Evolutionary conservation across 208 protist genomes (phyloP).

Genomic region (Crithidia mellificae): DNA sequence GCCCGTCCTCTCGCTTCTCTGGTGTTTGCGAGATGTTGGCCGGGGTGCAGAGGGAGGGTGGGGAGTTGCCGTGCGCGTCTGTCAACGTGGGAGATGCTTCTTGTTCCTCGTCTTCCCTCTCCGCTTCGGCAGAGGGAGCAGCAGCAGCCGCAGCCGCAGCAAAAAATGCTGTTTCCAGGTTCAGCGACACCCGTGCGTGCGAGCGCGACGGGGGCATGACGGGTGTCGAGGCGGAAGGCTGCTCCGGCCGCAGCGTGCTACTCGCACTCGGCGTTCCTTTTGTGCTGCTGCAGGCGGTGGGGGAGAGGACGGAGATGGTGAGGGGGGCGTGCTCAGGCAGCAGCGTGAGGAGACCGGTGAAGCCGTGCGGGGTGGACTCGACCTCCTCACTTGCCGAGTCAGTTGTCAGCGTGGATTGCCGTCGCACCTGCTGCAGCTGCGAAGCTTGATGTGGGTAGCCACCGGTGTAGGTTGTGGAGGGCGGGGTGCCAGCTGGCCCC

Average conservation of each 20-base stretch:
- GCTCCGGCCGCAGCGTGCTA: constrained; percentile 6
- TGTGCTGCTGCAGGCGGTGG: not conserved
- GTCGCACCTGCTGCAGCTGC: not conserved
- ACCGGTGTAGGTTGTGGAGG: too few relatives aligned
- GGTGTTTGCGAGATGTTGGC: not conserved
- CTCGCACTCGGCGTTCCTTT: not conserved
- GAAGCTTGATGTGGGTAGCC: not conserved
- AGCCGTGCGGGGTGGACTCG: not conserved
- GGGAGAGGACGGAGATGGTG: not conserved
- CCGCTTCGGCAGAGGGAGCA: too few relatives aligned
- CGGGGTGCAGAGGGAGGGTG: not conserved
- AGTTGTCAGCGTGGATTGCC: not conserved
- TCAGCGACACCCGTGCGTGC: not conserved
- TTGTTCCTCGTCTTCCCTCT: too few relatives aligned
- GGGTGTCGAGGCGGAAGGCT: not conserved
- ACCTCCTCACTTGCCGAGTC: not conserved
- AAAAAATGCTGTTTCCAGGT: not conserved
- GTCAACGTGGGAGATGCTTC: not conserved
- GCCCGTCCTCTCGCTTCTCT: not conserved
- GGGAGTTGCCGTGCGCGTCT: not conserved
- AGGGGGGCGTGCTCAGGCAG: not conserved
- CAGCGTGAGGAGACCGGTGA: not conserved
- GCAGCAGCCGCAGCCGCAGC: not conserved
- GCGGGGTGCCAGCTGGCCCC: not conserved
- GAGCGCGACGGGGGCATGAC: not conserved